Conservation (phyloP, 441 rosid genomes). For the Eugenia klotzschiana region DNA sequence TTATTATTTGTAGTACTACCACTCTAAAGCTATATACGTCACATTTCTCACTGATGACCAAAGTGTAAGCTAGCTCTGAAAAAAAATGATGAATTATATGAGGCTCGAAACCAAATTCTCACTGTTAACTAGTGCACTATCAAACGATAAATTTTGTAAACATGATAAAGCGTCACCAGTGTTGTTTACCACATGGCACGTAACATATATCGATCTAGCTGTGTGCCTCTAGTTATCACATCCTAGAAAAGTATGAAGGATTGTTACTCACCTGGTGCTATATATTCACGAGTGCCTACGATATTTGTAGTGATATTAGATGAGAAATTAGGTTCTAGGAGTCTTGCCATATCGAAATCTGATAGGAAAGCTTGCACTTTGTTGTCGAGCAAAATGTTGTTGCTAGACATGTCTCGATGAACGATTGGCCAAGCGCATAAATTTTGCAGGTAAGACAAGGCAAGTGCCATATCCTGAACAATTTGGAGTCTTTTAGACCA, state of each 20-base stretch:
- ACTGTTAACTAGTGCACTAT: background rate
- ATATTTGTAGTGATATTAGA: background rate
- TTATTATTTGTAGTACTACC: background rate
- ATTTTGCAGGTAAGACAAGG: background rate
- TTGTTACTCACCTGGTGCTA: background rate
- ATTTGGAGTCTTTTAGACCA: background rate
- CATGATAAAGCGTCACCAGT: background rate
- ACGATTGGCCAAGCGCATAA: background rate
- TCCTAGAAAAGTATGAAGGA: background rate
- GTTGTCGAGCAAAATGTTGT: background rate
- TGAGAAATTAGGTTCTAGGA: background rate
- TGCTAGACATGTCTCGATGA: background rate
- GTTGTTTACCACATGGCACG: too few relatives aligned
- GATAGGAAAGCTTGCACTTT: background rate
- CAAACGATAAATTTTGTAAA: too few relatives aligned
- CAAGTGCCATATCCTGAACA: background rate
- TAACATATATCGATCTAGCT: background rate
- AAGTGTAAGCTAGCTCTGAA: background rate
- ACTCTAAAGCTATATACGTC: background rate
- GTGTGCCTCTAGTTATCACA: background rate
- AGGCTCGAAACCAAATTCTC: background rate
- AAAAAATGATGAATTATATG: background rate
- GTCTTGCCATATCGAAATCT: background rate
- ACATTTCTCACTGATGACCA: background rate
- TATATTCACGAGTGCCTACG: background rate